Evolutionary conservation across 257 asterid species (phyloP).

Genomic region (Datura wrightii): DNA sequence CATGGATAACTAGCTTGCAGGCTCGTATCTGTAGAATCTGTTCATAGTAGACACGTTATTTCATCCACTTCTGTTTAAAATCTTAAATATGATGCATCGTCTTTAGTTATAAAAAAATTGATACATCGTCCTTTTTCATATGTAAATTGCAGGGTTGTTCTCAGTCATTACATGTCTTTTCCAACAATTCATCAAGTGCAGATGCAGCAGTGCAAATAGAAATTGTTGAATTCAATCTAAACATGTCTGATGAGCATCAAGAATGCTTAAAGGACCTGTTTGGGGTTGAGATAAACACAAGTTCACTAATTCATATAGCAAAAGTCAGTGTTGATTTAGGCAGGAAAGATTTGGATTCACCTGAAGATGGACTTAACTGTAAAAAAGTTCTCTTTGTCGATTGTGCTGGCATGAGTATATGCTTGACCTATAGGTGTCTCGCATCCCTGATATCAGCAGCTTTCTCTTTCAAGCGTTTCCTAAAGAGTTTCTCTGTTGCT

Average conservation of each 20-base stretch:
- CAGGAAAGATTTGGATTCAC: slow-evolving; percentile 76
- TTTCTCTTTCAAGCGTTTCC: slow-evolving; percentile 67
- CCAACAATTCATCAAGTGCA: slow-evolving; percentile 81
- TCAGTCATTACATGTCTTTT: slow-evolving; percentile 84
- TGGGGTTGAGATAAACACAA: slow-evolving; percentile 81
- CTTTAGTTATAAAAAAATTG: neutral
- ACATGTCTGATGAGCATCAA: slow-evolving; percentile 96
- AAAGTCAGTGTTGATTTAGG: slow-evolving; percentile 90
- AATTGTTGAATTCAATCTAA: slow-evolving; percentile 90
- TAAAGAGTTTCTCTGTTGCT: slow-evolving; percentile 65
- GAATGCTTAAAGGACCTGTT: slow-evolving; percentile 90
- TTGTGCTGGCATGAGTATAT: slow-evolving; percentile 84
- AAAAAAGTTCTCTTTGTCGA: slow-evolving; percentile 82
- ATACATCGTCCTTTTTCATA: slow-evolving; percentile 36
- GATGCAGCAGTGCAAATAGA: slow-evolving; percentile 77
- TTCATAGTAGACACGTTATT: neutral
- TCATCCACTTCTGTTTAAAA: slow-evolving; percentile 5
- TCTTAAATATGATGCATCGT: slow-evolving; percentile 6
- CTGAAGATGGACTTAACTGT: slow-evolving; percentile 60
- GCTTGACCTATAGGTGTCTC: slow-evolving; percentile 84
- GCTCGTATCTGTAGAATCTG: neutral
- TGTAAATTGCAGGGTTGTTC: slow-evolving; percentile 80
- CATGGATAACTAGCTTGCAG: slow-evolving; percentile 2
- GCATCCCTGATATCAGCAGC: slow-evolving; percentile 85
- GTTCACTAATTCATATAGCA: slow-evolving; percentile 85